Evolutionary conservation across 352 stramenopile genomes (phyloP), one percentile per base, ranked within the genome.

Genomic region (Halophytophthora batemanensis): DNA sequence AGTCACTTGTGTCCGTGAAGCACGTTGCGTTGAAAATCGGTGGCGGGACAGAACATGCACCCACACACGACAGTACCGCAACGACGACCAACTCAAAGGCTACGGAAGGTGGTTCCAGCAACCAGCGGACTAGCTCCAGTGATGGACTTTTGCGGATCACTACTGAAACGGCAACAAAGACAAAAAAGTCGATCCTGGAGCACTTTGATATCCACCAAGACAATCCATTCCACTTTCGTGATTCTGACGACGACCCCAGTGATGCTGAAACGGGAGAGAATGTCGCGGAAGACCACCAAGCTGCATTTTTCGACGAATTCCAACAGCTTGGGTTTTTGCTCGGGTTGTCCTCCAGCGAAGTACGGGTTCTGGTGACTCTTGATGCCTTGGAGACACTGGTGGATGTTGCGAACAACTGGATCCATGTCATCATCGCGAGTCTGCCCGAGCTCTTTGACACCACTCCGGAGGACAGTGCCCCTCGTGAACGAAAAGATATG

Each of bases 141-240:
- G 45, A 72, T 41, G 23, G 41, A 42, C 51, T 51, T 56, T 37
- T 50, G 11, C 34, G 49, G n/a, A 17, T 38, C 6, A 37, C 15
- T 28, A 55, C 14, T 34, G 55, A n/a, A 7, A 45, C 39, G 25
- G 56, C 49, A n/a, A 45, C 64, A 35, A 50, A 50, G 31, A 40
- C 66, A 36, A 86, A 82, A 43, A 84, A 84, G 50, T 87, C 45
- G 17, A 90, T 91, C 21, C 50, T 91, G 19, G 78, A 91, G 13
- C 77, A 82, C 52, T 91, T 91, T 21, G 56, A 70, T 7, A 91
- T 91, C 54, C 53, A 60, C 19, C 69, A 89, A 29, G 64, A 87
- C 44, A 89, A 91, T 58, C 80, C 80, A n/a, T 91, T 82, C 47
- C 74, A 59, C 31, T 91, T 71, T 49, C 66, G 77, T 6, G 77